phyloP scores from a whole-genome alignment of 495 filamentous ascomycete species.

The Penicillium turbatum region DNA sequence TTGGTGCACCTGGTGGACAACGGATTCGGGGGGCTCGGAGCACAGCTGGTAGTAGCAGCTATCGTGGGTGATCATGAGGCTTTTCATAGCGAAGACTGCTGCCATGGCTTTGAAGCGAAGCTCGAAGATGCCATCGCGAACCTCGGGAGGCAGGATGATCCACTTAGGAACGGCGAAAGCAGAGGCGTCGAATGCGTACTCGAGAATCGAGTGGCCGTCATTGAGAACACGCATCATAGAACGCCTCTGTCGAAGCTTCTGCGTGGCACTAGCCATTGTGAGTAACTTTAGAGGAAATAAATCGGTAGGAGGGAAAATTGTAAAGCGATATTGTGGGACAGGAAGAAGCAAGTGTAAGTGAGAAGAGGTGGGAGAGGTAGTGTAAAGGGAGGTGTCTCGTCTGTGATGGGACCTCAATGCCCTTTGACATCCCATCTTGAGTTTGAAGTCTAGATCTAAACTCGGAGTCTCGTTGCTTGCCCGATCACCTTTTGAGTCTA shows the following conservation, averaged over 20 bases:
- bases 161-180: conserved; percentile 7
- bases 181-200: conserved; percentile 2
- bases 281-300: background rate
- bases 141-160: conserved; percentile 3
- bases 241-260: background rate
- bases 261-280: background rate
- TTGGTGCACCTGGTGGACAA: conserved; percentile 5
- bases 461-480: background rate
- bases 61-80: background rate
- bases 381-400: background rate
- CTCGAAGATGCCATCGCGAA: background rate
- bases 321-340: background rate
- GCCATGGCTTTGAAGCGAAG: conserved; percentile 5
- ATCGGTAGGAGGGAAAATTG: background rate
- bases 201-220: conserved; percentile 4
- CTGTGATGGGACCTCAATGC: background rate
- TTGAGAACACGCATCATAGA: background rate
- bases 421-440: background rate
- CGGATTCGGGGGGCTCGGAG: background rate
- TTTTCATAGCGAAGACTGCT: conserved; percentile 11
- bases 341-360: background rate
- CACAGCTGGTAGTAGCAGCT: conserved; percentile 22
- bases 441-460: background rate
- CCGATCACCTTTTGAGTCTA: background rate
- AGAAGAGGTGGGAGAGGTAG: background rate